phyloP scores from a whole-genome alignment of 1,139 yeast species.

The Blastobotrys indianensis region DNA sequence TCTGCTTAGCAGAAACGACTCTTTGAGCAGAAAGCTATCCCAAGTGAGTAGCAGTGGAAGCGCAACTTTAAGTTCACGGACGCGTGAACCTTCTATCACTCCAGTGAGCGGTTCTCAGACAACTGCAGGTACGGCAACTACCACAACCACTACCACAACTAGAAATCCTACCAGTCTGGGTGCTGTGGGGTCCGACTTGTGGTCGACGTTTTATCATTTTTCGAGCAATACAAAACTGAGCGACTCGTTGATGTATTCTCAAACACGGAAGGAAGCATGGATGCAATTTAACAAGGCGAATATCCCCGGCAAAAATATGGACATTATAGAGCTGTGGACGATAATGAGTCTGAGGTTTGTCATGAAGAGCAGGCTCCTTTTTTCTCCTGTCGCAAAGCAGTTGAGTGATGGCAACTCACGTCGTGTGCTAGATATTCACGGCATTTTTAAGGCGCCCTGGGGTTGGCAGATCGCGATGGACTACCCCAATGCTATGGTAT shows the following conservation, averaged over 20 bases:
- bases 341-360: conserved; percentile 30
- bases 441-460: conserved; percentile 34
- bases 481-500: conserved; percentile 32
- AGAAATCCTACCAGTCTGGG: background rate
- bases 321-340: conserved; percentile 32
- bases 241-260: conserved; percentile 31
- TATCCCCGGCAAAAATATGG: conserved; percentile 15
- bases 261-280: conserved; percentile 32
- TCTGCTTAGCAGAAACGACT: background rate
- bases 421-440: conserved; percentile 30
- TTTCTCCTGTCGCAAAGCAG: conserved; percentile 15
- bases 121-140: background rate
- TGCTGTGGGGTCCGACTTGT: conserved; percentile 8
- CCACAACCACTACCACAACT: background rate
- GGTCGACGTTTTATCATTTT: conserved; percentile 26
- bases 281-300: conserved; percentile 24
- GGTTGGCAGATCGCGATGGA: conserved; percentile 39
- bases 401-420: background rate
- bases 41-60: conserved; percentile 4
- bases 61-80: background rate
- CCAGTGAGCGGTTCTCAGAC: background rate
- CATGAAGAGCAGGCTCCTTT: conserved; percentile 22
- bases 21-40: background rate
- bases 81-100: background rate
- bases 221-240: conserved; percentile 25